Base-by-base conservation (phyloP, 805 yeast species). In the Saccharomycopsis guyanensis region DNA sequence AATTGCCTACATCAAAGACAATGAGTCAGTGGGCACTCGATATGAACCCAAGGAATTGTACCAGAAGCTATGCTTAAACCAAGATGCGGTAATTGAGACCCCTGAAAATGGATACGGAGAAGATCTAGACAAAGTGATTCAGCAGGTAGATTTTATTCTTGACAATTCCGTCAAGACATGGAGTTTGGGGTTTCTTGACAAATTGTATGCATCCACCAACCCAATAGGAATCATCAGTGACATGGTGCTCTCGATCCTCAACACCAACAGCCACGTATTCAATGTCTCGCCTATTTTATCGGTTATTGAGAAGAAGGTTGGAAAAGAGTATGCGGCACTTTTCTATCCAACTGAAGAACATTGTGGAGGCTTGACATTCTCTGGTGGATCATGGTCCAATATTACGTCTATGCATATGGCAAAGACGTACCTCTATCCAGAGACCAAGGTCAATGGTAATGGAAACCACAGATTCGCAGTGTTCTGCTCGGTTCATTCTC, bases 311-410 rank as follows among this genome's bases (percentile, higher is more conserved):
- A 81, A 81, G 62, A 71, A 69, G 48, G 78, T 82, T 27, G 78
- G 81, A 12, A 72, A 69, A 38, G 74, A 78, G 45, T 86, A 86
- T 57, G 95, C 95, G 3, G 58, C 63, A 38, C 52, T 80, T 56
- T 85, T 82, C 62, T 83, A 72, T 55, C 32, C 32, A 13, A 16
- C 15, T 23, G 29, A 15, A n/a, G 19, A 15, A 5, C 53, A 54
- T 20, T 75, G 89, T 38, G 95, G 95, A 22, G 95, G 95, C 0
- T 65, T 86, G 54, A 86, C 95, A 0, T 83, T 86, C 59, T 74
- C 87, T 18, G 95, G 95, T 16, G 95, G 95, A 0, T 81, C 91
- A 3, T 86, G 88, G 80, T 83, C 94, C 5, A 86, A 86, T 61
- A 73, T 82, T 44, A 86, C 93, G 2, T 75, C 86, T 48, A 57